A percentile compares a stretch with the other conserved stretches of the same genome.
Evolutionary conservation across 2,329 filamentous ascomycete genomes (phyloP).

Genomic region (Colletotrichum simmondsii): DNA sequence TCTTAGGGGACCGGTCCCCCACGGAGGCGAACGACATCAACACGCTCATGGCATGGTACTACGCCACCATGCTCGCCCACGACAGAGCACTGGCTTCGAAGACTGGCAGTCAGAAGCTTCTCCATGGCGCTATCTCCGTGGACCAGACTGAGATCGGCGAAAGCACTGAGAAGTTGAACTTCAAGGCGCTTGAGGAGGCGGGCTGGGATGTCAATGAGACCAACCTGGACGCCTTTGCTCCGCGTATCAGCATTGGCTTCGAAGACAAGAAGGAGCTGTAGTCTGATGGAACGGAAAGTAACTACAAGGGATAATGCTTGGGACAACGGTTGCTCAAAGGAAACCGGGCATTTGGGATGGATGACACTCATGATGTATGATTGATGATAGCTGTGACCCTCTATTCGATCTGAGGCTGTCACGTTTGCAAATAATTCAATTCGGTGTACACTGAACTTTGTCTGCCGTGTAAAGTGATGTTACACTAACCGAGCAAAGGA

Average conservation of each 20-base stretch:
- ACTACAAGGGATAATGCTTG: neutral
- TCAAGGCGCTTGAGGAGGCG: neutral
- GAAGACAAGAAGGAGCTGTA: conserved; percentile 2
- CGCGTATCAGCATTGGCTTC: neutral
- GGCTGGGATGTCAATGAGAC: neutral
- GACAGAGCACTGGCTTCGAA: neutral
- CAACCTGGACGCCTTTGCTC: conserved; percentile 5
- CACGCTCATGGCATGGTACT: conserved; percentile 1
- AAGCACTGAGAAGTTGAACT: neutral
- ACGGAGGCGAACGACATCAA: neutral
- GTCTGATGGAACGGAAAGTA: no score
- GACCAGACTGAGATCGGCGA: neutral
- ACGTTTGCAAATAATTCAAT: neutral
- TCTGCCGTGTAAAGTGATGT: neutral
- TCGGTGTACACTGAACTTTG: neutral
- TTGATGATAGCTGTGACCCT: neutral
- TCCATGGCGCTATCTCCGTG: neutral
- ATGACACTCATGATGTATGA: neutral
- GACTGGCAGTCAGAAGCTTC: neutral
- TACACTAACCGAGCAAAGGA: neutral
- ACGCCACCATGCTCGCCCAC: neutral
- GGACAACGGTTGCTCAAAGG: no score
- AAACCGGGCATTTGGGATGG: neutral
- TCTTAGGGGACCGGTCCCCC: neutral
- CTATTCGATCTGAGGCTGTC: neutral